Base-by-base conservation (phyloP, 495 filamentous ascomycete species). In the Xeromyces bisporus region DNA sequence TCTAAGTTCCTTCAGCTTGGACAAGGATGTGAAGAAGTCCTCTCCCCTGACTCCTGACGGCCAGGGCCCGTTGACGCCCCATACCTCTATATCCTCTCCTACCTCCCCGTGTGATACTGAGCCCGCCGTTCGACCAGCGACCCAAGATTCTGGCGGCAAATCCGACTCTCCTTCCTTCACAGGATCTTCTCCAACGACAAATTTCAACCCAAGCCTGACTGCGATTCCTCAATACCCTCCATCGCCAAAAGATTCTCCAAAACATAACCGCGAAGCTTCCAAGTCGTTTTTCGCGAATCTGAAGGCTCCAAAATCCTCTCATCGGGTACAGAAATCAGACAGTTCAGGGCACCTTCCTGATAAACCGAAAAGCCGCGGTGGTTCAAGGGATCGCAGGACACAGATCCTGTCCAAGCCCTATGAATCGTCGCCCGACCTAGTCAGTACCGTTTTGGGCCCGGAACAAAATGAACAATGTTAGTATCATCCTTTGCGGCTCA, bases 241-340 rank as follows among this genome's bases (percentile, higher is more conserved):
- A 6, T 69, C 63, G 6, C 60, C 64, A 2, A 63, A 51, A 32
- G 50, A 56, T 7, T 51, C 55, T 11, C 45, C 58, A 2, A 68
- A 60, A 39, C 67, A 67, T 34, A 42, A 48, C n/a, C 57, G 66
- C 33, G 68, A 71, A 33, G 47, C 56, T 3, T 71, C 68, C 6
- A 64, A 55, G 32, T 66, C 65, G 2, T 68, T 73, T 26, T 75
- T 75, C 35, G 55, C 66, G 14, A 71, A 59, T 30, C 48, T 70
- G 33, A 67, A 66, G 35, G 64, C 66, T 14, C 60, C 67, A 0
- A 72, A 66, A 31, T 62, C 65, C 7, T 71, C 68, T 0, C 61
- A 62, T 17, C 49, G 43, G 23, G 26, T 52, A 25, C 55, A 55
- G 17, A 44, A 47, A 21, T 64, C 56, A 24, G 58, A 64, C 29